Percentiles rank a stretch among this genome's conserved stretches.
Evolutionary conservation across 805 yeast genomes (phyloP).

Genomic region (Wickerhamiella cacticola): DNA sequence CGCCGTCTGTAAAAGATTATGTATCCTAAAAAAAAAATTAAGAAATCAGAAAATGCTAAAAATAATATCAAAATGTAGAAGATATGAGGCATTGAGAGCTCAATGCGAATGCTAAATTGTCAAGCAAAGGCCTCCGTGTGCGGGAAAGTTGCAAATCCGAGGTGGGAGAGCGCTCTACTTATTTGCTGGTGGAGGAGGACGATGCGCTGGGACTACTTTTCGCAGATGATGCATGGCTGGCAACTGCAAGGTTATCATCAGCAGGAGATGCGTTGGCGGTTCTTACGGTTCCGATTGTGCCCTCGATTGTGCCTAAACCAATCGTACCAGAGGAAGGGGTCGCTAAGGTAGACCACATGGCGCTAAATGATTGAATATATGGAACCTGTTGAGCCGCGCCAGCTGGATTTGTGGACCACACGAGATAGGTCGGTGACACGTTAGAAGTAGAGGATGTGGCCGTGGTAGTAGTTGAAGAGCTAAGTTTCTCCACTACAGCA

Average conservation of each 20-base stretch:
- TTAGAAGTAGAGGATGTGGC: neutral
- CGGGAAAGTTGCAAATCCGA: no score
- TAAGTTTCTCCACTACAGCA: neutral
- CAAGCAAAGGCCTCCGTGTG: no score
- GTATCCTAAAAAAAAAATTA: no score
- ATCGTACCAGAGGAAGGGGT: constrained; percentile 50
- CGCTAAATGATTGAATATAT: constrained; percentile 34
- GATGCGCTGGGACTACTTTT: no score
- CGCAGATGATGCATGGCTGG: no score
- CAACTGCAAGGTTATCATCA: neutral
- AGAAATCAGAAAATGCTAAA: no score
- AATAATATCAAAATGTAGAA: no score
- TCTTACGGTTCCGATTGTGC: constrained; percentile 46
- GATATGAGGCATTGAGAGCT: no score
- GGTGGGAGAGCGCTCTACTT: no score
- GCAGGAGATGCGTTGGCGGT: neutral
- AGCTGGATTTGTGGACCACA: constrained; percentile 8
- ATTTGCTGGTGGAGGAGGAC: no score
- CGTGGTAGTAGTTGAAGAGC: neutral
- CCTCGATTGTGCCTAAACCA: constrained; percentile 63
- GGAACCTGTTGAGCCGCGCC: constrained; percentile 29
- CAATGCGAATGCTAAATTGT: no score
- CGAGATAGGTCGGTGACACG: neutral
- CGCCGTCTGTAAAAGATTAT: no score
- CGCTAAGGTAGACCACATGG: constrained; percentile 32